Percentiles rank a stretch among this genome's conserved stretches.
phyloP scores from a whole-genome alignment of 495 filamentous ascomycete genomes.

The Penicillium paxilli region DNA sequence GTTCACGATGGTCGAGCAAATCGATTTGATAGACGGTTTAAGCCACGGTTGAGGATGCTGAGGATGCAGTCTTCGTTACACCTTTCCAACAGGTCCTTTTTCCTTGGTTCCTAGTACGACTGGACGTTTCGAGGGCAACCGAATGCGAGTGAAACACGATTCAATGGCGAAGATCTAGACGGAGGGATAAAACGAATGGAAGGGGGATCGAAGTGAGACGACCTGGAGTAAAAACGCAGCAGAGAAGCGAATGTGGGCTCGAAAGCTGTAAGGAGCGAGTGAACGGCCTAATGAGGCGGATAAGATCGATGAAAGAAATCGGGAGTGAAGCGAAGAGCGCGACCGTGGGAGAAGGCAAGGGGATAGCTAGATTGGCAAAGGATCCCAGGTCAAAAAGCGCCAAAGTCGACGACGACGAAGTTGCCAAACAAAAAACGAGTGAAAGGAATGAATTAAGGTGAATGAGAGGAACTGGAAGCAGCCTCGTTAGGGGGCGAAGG shows the following conservation, averaged over 20 bases:
- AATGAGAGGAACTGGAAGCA: constrained; percentile 18
- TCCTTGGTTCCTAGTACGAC: constrained; percentile 1
- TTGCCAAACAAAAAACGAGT: too few relatives aligned
- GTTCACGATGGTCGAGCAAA: not conserved
- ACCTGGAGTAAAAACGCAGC: constrained; percentile 15
- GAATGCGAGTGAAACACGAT: constrained; percentile 24
- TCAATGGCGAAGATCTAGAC: constrained; percentile 9
- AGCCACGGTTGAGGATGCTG: constrained; percentile 12
- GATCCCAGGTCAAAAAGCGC: constrained; percentile 33
- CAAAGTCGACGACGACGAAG: constrained; percentile 35
- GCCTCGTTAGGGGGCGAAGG: constrained; percentile 12
- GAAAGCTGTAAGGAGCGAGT: constrained; percentile 43
- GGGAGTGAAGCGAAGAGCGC: constrained; percentile 21
- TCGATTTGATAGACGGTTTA: not conserved
- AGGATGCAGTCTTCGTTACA: constrained; percentile 20
- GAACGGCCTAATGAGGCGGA: constrained; percentile 26
- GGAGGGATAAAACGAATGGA: constrained; percentile 41
- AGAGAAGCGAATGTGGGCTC: constrained; percentile 32
- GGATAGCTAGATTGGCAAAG: constrained; percentile 27
- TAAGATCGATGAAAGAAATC: constrained; percentile 25
- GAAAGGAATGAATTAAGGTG: constrained; percentile 29
- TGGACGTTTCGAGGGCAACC: constrained; percentile 30
- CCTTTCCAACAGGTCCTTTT: constrained; percentile 1
- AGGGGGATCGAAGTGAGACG: constrained; percentile 33
- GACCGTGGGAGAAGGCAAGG: constrained; percentile 44